These are phyloP conservation scores for Saturnispora galanensis DNA, from an alignment of 805 yeast species.

Conservation along the genomic window DNA sequence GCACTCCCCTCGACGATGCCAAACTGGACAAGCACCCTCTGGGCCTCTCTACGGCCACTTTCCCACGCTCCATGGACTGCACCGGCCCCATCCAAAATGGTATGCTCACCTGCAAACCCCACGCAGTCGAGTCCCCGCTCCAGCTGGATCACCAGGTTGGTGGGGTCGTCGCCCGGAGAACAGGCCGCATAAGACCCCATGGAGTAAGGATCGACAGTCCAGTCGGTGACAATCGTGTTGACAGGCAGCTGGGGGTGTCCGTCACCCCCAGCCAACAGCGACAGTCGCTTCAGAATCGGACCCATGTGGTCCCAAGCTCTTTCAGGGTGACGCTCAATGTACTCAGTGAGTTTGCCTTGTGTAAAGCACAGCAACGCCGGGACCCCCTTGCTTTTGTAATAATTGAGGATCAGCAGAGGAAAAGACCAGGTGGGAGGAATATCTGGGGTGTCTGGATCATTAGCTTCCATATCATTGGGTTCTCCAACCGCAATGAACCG, in stretches of 20 bases:
- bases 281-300: conserved; percentile 35
- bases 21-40: conserved; percentile 15
- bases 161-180: conserved; percentile 58
- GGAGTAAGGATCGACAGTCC: conserved; percentile 75
- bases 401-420: conserved; percentile 56
- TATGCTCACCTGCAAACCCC: conserved; percentile 89
- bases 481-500: conserved; percentile 30
- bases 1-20: conserved; percentile 14
- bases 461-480: neutral
- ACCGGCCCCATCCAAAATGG: conserved; percentile 78
- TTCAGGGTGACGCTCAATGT: conserved; percentile 39
- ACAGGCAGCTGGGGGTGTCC: conserved; percentile 23
- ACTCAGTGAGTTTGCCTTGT: conserved; percentile 65
- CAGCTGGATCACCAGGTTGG: conserved; percentile 50
- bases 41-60: conserved; percentile 39
- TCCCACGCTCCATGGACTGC: conserved; percentile 88
- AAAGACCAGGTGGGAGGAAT: conserved; percentile 41
- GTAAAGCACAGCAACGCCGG: conserved; percentile 58
- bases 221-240: conserved; percentile 45
- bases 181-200: conserved; percentile 79
- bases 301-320: conserved; percentile 47
- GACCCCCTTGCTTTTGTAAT: conserved; percentile 35
- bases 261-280: conserved; percentile 2
- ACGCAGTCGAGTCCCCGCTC: conserved; percentile 48
- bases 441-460: too few relatives aligned